Evolutionary conservation across 495 filamentous ascomycete species (phyloP).

Genomic region (Hypoxylon rickii): DNA sequence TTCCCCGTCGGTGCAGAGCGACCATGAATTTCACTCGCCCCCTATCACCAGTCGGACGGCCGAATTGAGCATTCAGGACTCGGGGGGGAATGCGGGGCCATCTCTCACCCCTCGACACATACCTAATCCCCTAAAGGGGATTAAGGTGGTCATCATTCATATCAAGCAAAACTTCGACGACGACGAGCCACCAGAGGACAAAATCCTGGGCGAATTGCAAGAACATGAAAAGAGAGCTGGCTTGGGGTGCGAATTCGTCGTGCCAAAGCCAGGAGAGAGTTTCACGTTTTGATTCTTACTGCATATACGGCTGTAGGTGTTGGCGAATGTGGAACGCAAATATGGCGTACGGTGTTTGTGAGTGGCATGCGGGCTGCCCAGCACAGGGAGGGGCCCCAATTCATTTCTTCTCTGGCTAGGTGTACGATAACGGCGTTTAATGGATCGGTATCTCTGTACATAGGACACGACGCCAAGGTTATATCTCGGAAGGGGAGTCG

Average conservation of each 20-base stretch:
- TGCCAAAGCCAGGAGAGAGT: constrained; percentile 62
- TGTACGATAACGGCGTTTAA: constrained; percentile 12
- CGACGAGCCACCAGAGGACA: constrained; percentile 62
- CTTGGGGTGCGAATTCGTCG: constrained; percentile 79
- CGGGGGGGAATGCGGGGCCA: constrained; percentile 21
- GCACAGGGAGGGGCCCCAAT: constrained; percentile 1
- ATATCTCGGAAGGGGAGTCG: constrained; percentile 11
- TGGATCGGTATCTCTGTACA: neutral
- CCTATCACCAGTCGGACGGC: constrained; percentile 44
- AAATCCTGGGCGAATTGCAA: constrained; percentile 69
- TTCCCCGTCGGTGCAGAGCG: constrained; percentile 10
- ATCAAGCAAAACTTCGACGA: constrained; percentile 75
- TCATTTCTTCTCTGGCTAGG: constrained; percentile 12
- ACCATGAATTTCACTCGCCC: constrained; percentile 32
- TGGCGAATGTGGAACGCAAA: constrained; percentile 11
- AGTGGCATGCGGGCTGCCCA: constrained; percentile 8
- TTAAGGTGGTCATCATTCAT: constrained; percentile 77
- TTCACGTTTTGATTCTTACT: constrained; percentile 37
- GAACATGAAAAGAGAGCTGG: constrained; percentile 61
- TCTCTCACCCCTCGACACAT: constrained; percentile 4
- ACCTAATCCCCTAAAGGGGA: constrained; percentile 47
- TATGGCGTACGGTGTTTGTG: constrained; percentile 14
- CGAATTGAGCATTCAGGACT: constrained; percentile 42
- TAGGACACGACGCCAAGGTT: neutral
- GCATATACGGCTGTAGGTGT: constrained; percentile 15